A percentile compares a stretch with the other conserved stretches of the same genome.
These are phyloP conservation scores for Phytopythium boreale DNA, from an alignment of 352 stramenopile genomes.

Conservation along the genomic window DNA sequence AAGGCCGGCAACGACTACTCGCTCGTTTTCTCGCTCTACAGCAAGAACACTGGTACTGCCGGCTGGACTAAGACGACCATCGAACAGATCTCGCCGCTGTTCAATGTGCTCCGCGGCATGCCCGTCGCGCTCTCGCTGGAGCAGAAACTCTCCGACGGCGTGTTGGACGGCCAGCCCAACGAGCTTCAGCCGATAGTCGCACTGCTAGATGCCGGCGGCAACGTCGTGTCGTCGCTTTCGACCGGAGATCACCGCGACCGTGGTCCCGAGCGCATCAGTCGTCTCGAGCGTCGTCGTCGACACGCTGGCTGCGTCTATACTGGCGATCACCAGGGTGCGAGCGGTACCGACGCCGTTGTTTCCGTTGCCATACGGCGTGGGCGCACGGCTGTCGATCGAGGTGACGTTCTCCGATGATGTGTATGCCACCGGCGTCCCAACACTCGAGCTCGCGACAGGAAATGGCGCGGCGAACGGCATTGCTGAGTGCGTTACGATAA, in stretches of 20 bases:
- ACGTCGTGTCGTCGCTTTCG: constrained; percentile 50
- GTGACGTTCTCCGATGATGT: constrained; percentile 84
- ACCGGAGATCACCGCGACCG: constrained; percentile 45
- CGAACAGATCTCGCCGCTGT: constrained; percentile 50
- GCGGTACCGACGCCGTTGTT: constrained; percentile 39
- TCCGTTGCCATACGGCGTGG: constrained; percentile 60
- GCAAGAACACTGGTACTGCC: constrained; percentile 13
- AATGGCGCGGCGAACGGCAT: constrained; percentile 35
- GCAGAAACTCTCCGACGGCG: constrained; percentile 54
- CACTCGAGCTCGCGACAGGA: constrained; percentile 46
- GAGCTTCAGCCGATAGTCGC: constrained; percentile 61
- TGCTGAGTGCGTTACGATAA: constrained; percentile 52
- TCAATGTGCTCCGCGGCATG: constrained; percentile 51
- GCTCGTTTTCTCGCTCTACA: constrained; percentile 64
- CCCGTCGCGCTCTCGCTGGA: constrained; percentile 47
- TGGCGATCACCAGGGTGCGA: constrained; percentile 43
- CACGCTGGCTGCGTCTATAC: constrained; percentile 37
- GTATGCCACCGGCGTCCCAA: constrained; percentile 45
- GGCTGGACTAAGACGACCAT: constrained; percentile 45
- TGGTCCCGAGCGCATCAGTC: constrained; percentile 63
- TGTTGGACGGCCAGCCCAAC: constrained; percentile 78
- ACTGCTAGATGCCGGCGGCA: constrained; percentile 61
- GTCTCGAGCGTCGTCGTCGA: constrained; percentile 63
- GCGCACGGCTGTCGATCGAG: constrained; percentile 52
- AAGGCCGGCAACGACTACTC: constrained; percentile 72